These are phyloP conservation scores for Phytopythium chamaehyphon DNA, from an alignment of 352 stramenopile genomes.

Conservation along the genomic window DNA sequence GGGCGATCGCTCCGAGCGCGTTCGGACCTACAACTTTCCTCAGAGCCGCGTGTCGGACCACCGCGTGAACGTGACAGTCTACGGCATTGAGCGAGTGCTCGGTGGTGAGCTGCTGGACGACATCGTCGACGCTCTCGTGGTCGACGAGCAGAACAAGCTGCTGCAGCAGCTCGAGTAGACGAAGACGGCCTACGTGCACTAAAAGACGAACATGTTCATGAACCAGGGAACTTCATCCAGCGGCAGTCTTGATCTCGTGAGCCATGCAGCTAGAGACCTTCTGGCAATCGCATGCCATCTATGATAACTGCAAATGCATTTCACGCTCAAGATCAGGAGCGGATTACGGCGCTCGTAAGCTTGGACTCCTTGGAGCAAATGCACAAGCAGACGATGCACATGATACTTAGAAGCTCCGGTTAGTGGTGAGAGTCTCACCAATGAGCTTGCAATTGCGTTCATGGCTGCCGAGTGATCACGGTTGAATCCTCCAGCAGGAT, in stretches of 20 bases:
- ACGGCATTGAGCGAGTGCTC: slow-evolving; percentile 89
- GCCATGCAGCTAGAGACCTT: too few relatives aligned
- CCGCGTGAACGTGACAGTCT: slow-evolving; percentile 88
- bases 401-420: too few relatives aligned
- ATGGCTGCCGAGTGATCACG: not conserved
- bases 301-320: not conserved
- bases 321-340: not conserved
- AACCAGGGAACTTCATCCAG: too few relatives aligned
- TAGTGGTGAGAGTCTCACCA: too few relatives aligned
- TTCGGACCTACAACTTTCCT: slow-evolving; percentile 98
- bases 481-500: too few relatives aligned
- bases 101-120: slow-evolving; percentile 87
- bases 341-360: too few relatives aligned
- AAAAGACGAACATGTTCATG: slow-evolving; percentile 11
- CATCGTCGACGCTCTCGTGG: slow-evolving; percentile 80
- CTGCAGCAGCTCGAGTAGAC: slow-evolving; percentile 59
- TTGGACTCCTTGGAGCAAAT: too few relatives aligned
- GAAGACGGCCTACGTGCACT: slow-evolving; percentile 13
- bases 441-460: not conserved
- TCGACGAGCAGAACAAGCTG: slow-evolving; percentile 76
- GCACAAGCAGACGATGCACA: too few relatives aligned
- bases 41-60: slow-evolving; percentile 96
- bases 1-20: slow-evolving; percentile 95
- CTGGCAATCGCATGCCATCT: too few relatives aligned
- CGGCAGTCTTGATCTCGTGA: not conserved